These are phyloP conservation scores for Leccinum griseonigrum DNA, from an alignment of 1,284 basidiomycete species.

Conservation along the genomic window DNA sequence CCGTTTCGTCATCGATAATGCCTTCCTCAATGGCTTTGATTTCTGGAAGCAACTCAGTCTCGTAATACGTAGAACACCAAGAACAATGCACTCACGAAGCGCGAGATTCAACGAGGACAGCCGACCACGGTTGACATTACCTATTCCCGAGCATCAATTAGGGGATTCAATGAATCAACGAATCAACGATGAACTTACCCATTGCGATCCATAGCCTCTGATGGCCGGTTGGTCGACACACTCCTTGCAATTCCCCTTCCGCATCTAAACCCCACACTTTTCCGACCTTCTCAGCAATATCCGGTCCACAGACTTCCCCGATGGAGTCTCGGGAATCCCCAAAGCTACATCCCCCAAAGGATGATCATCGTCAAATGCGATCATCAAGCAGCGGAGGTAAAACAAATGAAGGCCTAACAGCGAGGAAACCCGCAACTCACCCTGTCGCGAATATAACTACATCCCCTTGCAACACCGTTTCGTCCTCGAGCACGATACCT, in stretches of 20 bases:
- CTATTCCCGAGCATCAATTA: constrained; percentile 16
- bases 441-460: constrained; percentile 46
- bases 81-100: constrained; percentile 27
- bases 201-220: constrained; percentile 36
- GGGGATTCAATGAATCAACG: not conserved
- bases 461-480: constrained; percentile 42
- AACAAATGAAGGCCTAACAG: not conserved
- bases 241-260: constrained; percentile 34
- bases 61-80: not conserved
- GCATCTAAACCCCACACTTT: constrained; percentile 44
- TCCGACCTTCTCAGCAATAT: constrained; percentile 37
- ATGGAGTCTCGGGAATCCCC: constrained; percentile 32
- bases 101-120: constrained; percentile 36
- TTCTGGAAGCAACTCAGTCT: constrained; percentile 19
- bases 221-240: constrained; percentile 34
- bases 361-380: not conserved
- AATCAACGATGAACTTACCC: constrained; percentile 20
- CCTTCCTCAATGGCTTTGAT: constrained; percentile 21
- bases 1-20: constrained; percentile 1
- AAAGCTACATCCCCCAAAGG: constrained; percentile 15
- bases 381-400: not conserved
- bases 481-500: constrained; percentile 40
- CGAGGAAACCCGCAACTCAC: constrained; percentile 18
- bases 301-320: constrained; percentile 35
- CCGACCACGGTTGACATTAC: constrained; percentile 33